Conservation (phyloP, 2,329 filamentous ascomycete species). For the Eurotiales sp. region DNA sequence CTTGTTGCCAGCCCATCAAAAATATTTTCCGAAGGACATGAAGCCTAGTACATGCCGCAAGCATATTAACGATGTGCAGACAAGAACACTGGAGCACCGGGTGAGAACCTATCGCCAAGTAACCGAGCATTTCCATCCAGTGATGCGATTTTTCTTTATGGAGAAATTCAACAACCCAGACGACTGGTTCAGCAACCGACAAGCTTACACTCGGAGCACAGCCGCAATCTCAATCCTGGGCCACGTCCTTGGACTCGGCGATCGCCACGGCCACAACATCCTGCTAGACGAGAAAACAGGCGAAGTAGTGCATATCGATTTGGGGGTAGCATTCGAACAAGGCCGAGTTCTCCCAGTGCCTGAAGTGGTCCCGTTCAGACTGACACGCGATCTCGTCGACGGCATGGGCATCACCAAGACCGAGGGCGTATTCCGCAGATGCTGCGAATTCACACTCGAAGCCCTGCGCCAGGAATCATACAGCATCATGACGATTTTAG, state of each 20-base stretch:
- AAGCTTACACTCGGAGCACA: constrained; percentile 89
- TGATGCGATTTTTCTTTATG: constrained; percentile 96
- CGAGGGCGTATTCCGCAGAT: constrained; percentile 94
- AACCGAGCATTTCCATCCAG: constrained; percentile 78
- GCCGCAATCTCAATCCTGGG: constrained; percentile 94
- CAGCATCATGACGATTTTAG: constrained; percentile 97
- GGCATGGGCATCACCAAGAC: constrained; percentile 95
- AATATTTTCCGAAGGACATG: constrained; percentile 79
- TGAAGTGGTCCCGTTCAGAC: constrained; percentile 89
- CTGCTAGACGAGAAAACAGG: constrained; percentile 84
- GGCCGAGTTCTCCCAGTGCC: constrained; percentile 92
- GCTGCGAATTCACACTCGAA: constrained; percentile 95
- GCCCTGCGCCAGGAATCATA: constrained; percentile 92
- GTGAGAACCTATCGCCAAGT: constrained; percentile 74
- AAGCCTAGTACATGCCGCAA: constrained; percentile 73
- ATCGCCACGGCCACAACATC: constrained; percentile 96
- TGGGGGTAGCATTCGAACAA: constrained; percentile 95
- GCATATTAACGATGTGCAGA: constrained; percentile 70
- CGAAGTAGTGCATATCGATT: constrained; percentile 93
- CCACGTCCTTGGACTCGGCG: constrained; percentile 86
- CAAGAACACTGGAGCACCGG: constrained; percentile 65
- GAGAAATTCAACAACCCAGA: constrained; percentile 91
- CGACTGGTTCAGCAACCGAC: constrained; percentile 86
- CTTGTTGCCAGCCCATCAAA: constrained; percentile 82
- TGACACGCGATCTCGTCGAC: constrained; percentile 92